These are phyloP conservation scores for Xylariomycetidae sp. DNA, from an alignment of 2,329 filamentous ascomycete genomes.

Conservation along the genomic window DNA sequence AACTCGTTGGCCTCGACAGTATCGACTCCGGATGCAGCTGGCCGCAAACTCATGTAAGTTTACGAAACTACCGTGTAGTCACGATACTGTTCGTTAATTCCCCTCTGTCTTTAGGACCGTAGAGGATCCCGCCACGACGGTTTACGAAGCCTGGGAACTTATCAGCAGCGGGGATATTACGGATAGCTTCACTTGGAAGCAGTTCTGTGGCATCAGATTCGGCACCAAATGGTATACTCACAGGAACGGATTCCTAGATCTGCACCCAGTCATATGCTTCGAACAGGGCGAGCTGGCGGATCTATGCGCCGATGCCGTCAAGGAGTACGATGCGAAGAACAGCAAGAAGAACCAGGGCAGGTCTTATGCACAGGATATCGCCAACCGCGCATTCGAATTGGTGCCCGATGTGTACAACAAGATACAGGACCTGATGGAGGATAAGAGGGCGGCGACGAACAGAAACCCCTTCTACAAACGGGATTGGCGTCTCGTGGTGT, in stretches of 20 bases:
- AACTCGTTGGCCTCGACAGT: no score
- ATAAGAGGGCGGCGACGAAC: conserved; percentile 15
- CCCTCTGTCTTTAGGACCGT: no score
- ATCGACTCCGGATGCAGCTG: conserved; percentile 6
- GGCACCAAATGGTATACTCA: conserved; percentile 7
- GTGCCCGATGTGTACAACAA: conserved; percentile 10
- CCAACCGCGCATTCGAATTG: conserved; percentile 15
- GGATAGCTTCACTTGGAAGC: conserved; percentile 6
- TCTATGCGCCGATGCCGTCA: conserved; percentile 12
- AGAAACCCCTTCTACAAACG: conserved; percentile 15
- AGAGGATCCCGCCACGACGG: conserved; percentile 6
- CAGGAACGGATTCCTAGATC: conserved; percentile 9
- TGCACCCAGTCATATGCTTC: conserved; percentile 10
- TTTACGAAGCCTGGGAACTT: conserved; percentile 13
- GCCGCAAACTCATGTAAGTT: conserved; percentile 9
- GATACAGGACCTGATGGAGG: conserved; percentile 13
- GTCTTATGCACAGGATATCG: conserved; percentile 19
- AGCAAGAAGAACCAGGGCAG: conserved; percentile 9
- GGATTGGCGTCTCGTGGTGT: conserved; percentile 19
- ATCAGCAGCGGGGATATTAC: conserved; percentile 3
- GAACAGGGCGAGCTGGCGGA: conserved; percentile 18
- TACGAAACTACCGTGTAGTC: no score
- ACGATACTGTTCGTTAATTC: no score
- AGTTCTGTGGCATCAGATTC: conserved; percentile 15
- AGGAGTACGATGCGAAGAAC: conserved; percentile 8